Evolutionary conservation across 306 rosid species (phyloP).

Genomic region (Cucumis sativus): Cucumber_9930_V3 NC_026659.2:23417501-23418000

Average conservation of each 20-base stretch:
- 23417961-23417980: background rate
- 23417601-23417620: constrained; percentile 87
- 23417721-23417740: background rate
- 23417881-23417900: constrained; percentile 94
- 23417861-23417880: constrained; percentile 72
- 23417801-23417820: constrained; percentile 78
- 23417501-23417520: background rate
- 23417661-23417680: constrained; percentile 98
- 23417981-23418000: constrained; percentile 1
- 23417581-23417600: constrained; percentile 73
- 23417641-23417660: constrained; percentile 91
- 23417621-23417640: constrained; percentile 67
- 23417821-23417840: constrained; percentile 84
- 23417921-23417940: background rate
- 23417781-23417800: constrained; percentile 93
- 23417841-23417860: constrained; percentile 74
- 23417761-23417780: background rate
- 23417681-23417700: constrained; percentile 94
- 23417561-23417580: constrained; percentile 55
- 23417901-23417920: background rate
- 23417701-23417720: background rate
- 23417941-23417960: background rate
- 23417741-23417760: background rate
- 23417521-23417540: constrained; percentile 40
- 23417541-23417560: constrained; percentile 57